These are phyloP conservation scores for Saraca asoca DNA, from an alignment of 331 rosid genomes.

Conservation along the genomic window DNA sequence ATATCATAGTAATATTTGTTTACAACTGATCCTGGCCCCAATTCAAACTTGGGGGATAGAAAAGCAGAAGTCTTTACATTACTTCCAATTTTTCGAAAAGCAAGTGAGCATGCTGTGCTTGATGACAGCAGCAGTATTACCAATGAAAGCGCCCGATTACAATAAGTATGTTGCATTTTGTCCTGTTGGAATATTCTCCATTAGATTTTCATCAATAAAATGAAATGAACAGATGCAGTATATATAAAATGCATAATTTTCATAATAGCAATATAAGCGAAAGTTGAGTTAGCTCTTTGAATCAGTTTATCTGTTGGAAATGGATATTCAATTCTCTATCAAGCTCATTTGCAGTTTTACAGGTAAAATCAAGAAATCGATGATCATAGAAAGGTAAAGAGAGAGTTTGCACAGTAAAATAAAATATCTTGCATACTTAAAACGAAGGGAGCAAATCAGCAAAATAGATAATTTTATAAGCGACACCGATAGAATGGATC, in stretches of 20 bases:
- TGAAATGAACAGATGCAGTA: conserved; percentile 6
- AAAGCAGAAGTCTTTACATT: conserved; percentile 35
- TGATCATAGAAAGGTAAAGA: no score
- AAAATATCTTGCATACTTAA: no score
- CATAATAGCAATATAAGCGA: neutral
- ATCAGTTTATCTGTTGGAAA: neutral
- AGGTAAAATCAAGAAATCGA: no score
- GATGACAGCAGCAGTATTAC: conserved; percentile 23
- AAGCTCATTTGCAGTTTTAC: no score
- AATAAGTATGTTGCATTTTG: neutral
- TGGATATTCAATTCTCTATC: neutral
- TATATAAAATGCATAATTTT: neutral
- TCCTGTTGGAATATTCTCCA: neutral
- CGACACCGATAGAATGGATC: no score
- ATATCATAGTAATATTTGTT: conserved; percentile 39
- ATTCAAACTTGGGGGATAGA: conserved; percentile 41
- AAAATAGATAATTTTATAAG: no score
- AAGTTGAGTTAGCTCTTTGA: neutral
- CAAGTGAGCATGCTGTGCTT: conserved; percentile 23
- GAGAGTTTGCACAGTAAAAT: no score
- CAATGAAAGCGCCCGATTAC: conserved; percentile 15
- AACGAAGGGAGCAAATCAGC: no score
- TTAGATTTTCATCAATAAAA: no score
- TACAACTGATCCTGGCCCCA: conserved; percentile 47
- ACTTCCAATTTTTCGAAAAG: neutral